Evolutionary conservation across 1,284 basidiomycete genomes (phyloP).

Genomic region (Austropuccinia psidii): DNA sequence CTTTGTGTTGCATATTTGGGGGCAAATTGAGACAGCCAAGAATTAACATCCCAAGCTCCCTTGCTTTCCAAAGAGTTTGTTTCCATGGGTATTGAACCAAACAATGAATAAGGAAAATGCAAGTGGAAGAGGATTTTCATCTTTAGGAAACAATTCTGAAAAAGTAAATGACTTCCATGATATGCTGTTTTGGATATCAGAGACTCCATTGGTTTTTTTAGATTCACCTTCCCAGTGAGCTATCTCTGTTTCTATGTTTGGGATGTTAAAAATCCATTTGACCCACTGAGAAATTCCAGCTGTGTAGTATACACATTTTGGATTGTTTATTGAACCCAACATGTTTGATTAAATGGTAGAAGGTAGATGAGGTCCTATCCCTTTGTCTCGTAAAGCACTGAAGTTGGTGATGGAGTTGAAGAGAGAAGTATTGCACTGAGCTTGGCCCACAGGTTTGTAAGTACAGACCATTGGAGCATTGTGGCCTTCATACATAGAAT

Average conservation of each 20-base stretch:
- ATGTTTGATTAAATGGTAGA: no score
- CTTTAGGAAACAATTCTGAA: no score
- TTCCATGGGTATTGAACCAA: slow-evolving; percentile 19
- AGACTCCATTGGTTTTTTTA: not conserved
- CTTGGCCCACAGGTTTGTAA: no score
- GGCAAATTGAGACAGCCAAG: not conserved
- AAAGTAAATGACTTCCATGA: not conserved
- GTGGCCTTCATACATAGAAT: no score
- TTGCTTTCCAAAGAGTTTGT: not conserved
- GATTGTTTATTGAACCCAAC: no score
- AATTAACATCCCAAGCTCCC: not conserved
- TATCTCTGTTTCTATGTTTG: not conserved
- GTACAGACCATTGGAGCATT: no score
- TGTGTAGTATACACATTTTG: no score
- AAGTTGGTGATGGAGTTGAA: no score
- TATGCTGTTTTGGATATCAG: slow-evolving; percentile 5
- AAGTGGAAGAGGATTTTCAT: not conserved
- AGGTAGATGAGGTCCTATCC: no score
- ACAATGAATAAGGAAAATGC: slow-evolving; percentile 5
- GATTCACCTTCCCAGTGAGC: not conserved
- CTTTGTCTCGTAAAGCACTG: no score
- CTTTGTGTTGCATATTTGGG: not conserved
- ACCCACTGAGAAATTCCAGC: no score
- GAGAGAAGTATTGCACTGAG: no score
- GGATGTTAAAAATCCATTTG: not conserved